A percentile compares a stretch with the other conserved stretches of the same genome.
Evolutionary conservation across 2,329 filamentous ascomycete species (phyloP).

Genomic region (Penicillium sp.): DNA sequence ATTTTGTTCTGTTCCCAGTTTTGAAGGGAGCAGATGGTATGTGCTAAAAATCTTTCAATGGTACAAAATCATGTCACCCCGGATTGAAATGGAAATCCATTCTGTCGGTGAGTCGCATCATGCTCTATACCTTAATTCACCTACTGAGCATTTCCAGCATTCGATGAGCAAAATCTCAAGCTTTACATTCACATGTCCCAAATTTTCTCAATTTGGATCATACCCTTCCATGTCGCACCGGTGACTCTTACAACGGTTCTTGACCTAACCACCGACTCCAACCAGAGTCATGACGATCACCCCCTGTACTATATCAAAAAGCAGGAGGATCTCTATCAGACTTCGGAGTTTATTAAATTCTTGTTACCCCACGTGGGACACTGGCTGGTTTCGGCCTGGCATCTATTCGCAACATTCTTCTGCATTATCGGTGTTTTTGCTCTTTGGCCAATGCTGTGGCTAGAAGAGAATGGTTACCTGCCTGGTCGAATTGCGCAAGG

Average conservation of each 20-base stretch:
- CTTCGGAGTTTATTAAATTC: slow-evolving; percentile 74
- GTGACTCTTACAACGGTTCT: slow-evolving; percentile 70
- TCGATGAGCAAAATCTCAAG: slow-evolving; percentile 64
- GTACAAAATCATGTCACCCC: slow-evolving; percentile 81
- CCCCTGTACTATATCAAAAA: slow-evolving; percentile 68
- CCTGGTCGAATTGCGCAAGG: slow-evolving; percentile 23
- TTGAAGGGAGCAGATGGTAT: slow-evolving; percentile 64
- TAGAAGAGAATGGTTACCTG: slow-evolving; percentile 45
- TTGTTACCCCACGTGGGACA: slow-evolving; percentile 61
- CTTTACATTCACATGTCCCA: slow-evolving; percentile 76
- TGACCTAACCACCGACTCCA: slow-evolving; percentile 54
- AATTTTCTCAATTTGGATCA: slow-evolving; percentile 72
- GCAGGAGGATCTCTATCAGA: slow-evolving; percentile 82
- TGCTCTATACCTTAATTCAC: background rate
- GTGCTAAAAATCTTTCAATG: slow-evolving; percentile 73
- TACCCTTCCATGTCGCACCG: slow-evolving; percentile 71
- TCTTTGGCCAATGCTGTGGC: slow-evolving; percentile 52
- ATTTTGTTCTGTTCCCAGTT: slow-evolving; percentile 67
- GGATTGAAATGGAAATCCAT: slow-evolving; percentile 67
- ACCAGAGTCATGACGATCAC: slow-evolving; percentile 17
- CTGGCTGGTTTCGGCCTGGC: slow-evolving; percentile 60
- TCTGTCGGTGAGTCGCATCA: slow-evolving; percentile 50
- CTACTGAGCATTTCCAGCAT: slow-evolving; percentile 50
- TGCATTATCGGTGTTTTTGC: slow-evolving; percentile 62
- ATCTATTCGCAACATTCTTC: slow-evolving; percentile 63